Base-by-base conservation (phyloP, 352 stramenopile genomes). In the Pythium sp. region DNA sequence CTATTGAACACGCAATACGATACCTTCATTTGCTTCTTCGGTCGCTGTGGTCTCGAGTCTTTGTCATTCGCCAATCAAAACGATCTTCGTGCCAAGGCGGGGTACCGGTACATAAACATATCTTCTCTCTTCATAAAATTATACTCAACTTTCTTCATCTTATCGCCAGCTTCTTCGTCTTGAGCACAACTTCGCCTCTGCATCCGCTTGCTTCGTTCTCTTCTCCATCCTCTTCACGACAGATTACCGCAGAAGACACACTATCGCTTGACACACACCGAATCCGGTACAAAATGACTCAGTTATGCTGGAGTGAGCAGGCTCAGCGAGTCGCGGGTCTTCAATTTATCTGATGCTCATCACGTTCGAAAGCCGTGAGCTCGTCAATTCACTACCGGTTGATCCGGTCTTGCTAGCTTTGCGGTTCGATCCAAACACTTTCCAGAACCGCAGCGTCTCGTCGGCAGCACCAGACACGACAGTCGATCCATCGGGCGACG, bases 401-500 rank as follows among this genome's bases (percentile, higher is more conserved):
- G 80, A 87, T 32, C 78, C 81, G 28, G 77, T 73, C 65, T 92
- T 94, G 38, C 75, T 82, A 26, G 77, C 75, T 67, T 94, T 94
- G 62, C 89, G 76, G 79, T 90, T 91, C 20, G 87, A 79, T 56
- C 90, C 97, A 76, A 99, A 99, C 6, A 99, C 89, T 68, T 99
- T 98, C 98, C 98, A 99, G 86, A 99, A 99, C 41, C 97, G 90
- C 61, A 99, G 80, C 5, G 97, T 99, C 84, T 99, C 98, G 72
- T 99, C 98, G 2, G 95, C 97, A 12, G 97, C 97, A 6, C 94
- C 97, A 0, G 97, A 99, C 18, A 99, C 94, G 34, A 99, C 97
- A n/a, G 94, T 98, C 18, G 87, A 82, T 62, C 97, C 97, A 79
- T 99, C 97, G 22, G 98, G 97, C n/a, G 94, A 99, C n/a, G 90